A percentile compares a stretch with the other conserved stretches of the same genome.
These are phyloP conservation scores for Dacryopinax primogenitus DNA, from an alignment of 768 basidiomycete species.

Conservation along the genomic window DNA sequence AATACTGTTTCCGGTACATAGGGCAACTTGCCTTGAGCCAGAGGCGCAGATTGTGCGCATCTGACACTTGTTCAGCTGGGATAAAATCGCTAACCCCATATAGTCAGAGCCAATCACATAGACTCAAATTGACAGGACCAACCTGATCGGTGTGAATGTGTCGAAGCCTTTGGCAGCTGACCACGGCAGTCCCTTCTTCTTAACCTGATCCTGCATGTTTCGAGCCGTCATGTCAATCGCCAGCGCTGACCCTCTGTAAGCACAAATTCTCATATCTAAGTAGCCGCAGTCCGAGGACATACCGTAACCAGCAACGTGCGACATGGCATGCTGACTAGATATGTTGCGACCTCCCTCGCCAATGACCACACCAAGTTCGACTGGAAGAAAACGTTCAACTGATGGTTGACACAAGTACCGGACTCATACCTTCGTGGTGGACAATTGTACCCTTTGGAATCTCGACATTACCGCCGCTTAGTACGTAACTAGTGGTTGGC, in stretches of 20 bases:
- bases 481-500: slow-evolving; percentile 80
- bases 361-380: slow-evolving; percentile 95
- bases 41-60: slow-evolving; percentile 65
- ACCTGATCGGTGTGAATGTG: slow-evolving; percentile 90
- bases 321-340: slow-evolving; percentile 50
- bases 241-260: slow-evolving; percentile 43
- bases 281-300: background rate
- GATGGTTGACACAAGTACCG: background rate
- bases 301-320: slow-evolving; percentile 90
- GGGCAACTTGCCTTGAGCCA: slow-evolving; percentile 47
- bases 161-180: slow-evolving; percentile 94
- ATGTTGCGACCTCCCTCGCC: slow-evolving; percentile 80
- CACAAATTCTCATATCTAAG: slow-evolving; percentile 3
- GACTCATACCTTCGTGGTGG: slow-evolving; percentile 72
- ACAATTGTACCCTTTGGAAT: slow-evolving; percentile 71
- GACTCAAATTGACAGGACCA: slow-evolving; percentile 18
- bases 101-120: background rate
- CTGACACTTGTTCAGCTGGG: slow-evolving; percentile 50
- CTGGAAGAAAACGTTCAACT: slow-evolving; percentile 30
- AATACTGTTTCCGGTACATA: background rate
- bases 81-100: slow-evolving; percentile 52
- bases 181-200: slow-evolving; percentile 94
- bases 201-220: slow-evolving; percentile 86
- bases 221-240: slow-evolving; percentile 95
- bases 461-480: slow-evolving; percentile 65